These are phyloP conservation scores for Sugiyamaella novakii DNA, from an alignment of 1,139 yeast genomes.

Conservation along the genomic window DNA sequence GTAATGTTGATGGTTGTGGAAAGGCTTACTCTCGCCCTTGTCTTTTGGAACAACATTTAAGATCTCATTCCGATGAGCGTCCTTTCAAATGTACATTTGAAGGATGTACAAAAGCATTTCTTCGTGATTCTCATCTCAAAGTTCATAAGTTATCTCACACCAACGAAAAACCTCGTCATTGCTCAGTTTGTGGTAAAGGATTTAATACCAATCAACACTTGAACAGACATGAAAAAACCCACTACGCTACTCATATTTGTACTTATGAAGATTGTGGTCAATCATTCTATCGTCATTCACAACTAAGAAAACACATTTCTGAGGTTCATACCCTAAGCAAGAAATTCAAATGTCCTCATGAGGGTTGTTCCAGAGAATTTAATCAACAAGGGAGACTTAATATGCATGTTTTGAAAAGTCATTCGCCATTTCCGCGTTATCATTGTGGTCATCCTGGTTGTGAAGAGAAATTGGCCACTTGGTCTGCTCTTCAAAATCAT, in stretches of 20 bases:
- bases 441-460: slow-evolving; percentile 66
- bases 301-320: slow-evolving; percentile 70
- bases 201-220: slow-evolving; percentile 81
- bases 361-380: slow-evolving; percentile 41
- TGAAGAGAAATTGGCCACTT: slow-evolving; percentile 63
- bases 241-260: slow-evolving; percentile 69
- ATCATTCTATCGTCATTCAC: slow-evolving; percentile 75
- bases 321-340: slow-evolving; percentile 53
- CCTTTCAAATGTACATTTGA: slow-evolving; percentile 64
- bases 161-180: slow-evolving; percentile 69
- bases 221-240: slow-evolving; percentile 77
- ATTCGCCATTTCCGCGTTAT: slow-evolving; percentile 36
- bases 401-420: slow-evolving; percentile 40
- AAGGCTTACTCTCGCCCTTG: slow-evolving; percentile 84
- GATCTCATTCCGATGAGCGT: slow-evolving; percentile 76
- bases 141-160: slow-evolving; percentile 66
- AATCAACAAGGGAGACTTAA: slow-evolving; percentile 39
- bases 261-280: slow-evolving; percentile 62
- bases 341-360: slow-evolving; percentile 38
- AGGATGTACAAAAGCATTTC: slow-evolving; percentile 65
- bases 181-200: slow-evolving; percentile 80
- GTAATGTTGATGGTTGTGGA: slow-evolving; percentile 65
- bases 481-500: slow-evolving; percentile 79
- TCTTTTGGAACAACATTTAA: slow-evolving; percentile 72
- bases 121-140: slow-evolving; percentile 75